These are phyloP conservation scores for Phytopythium mirpurense DNA, from an alignment of 352 stramenopile species.

Conservation along the genomic window DNA sequence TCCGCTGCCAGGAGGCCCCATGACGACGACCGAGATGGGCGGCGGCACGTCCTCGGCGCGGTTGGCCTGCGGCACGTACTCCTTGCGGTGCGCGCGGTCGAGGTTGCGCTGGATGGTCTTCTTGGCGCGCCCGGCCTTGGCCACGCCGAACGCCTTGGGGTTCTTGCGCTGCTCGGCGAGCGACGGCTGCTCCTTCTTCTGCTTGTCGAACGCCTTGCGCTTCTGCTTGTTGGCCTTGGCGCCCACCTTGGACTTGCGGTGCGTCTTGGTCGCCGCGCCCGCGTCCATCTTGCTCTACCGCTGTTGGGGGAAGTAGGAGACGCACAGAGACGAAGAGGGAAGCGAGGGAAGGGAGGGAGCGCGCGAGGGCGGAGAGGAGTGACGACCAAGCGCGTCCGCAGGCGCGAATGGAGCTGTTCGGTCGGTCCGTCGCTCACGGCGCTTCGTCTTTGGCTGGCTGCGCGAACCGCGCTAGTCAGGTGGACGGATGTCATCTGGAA, in stretches of 20 bases:
- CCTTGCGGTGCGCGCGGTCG: conserved; percentile 96
- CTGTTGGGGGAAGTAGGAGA: too few species aligned
- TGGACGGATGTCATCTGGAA: background rate
- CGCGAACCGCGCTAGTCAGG: background rate
- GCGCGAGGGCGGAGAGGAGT: background rate
- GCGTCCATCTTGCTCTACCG: conserved; percentile 25
- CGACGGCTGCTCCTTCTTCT: conserved; percentile 74
- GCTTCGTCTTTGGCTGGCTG: conserved; percentile 4
- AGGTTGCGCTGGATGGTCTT: conserved; percentile 97
- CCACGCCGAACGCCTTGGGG: conserved; percentile 94
- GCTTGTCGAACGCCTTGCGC: conserved; percentile 85
- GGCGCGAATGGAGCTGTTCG: too few species aligned
- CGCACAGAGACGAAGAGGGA: background rate
- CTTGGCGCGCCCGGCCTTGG: conserved; percentile 94
- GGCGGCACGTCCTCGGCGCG: conserved; percentile 85
- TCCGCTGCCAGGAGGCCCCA: conserved; percentile 94
- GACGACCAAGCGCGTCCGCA: too few species aligned
- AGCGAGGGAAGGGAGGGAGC: too few species aligned
- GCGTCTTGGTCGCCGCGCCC: conserved; percentile 42
- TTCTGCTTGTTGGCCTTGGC: conserved; percentile 96
- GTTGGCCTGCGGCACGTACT: conserved; percentile 92
- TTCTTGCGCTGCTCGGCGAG: conserved; percentile 94
- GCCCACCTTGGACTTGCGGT: conserved; percentile 83
- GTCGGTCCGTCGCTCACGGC: too few species aligned
- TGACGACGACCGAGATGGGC: conserved; percentile 96